A percentile compares a stretch with the other conserved stretches of the same genome.
Evolutionary conservation across 2,329 filamentous ascomycete species (phyloP).

Genomic region (Biscogniauxia marginata): DNA sequence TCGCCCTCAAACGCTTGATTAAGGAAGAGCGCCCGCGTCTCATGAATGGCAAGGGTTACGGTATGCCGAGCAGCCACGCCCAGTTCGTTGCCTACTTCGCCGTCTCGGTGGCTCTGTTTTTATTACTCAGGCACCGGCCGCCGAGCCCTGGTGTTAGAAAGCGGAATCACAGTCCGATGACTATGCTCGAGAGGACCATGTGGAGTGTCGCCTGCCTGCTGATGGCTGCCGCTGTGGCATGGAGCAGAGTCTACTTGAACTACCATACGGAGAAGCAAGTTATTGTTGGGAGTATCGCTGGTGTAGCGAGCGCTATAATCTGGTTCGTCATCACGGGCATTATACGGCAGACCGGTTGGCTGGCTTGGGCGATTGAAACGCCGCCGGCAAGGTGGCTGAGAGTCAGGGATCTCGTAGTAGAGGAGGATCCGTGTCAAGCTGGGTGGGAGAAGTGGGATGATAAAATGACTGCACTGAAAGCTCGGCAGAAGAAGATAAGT

Average conservation of each 20-base stretch:
- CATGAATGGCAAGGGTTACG: constrained; percentile 90
- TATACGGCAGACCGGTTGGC: constrained; percentile 64
- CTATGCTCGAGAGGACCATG: constrained; percentile 57
- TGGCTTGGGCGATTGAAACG: constrained; percentile 70
- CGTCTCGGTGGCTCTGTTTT: constrained; percentile 77
- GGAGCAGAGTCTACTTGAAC: constrained; percentile 83
- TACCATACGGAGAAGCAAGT: constrained; percentile 93
- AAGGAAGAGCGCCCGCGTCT: constrained; percentile 85
- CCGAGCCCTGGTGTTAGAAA: constrained; percentile 36
- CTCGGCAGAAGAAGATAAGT: constrained; percentile 35
- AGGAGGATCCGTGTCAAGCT: constrained; percentile 85
- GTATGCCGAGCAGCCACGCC: constrained; percentile 92
- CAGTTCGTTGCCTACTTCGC: constrained; percentile 95
- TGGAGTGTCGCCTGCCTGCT: constrained; percentile 55
- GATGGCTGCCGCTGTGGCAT: constrained; percentile 68
- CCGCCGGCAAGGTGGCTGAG: constrained; percentile 65
- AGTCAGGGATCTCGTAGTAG: constrained; percentile 78
- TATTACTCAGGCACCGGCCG: constrained; percentile 75
- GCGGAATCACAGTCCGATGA: constrained; percentile 54
- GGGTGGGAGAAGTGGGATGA: constrained; percentile 92
- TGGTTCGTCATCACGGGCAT: constrained; percentile 78
- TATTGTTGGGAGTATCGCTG: constrained; percentile 71
- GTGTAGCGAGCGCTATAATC: constrained; percentile 64
- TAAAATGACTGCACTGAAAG: constrained; percentile 35
- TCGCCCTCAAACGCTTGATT: constrained; percentile 82